A percentile compares a stretch with the other conserved stretches of the same genome.
These are phyloP conservation scores for Penicillium sp. DNA, from an alignment of 2,329 filamentous ascomycete species.

Conservation along the genomic window DNA sequence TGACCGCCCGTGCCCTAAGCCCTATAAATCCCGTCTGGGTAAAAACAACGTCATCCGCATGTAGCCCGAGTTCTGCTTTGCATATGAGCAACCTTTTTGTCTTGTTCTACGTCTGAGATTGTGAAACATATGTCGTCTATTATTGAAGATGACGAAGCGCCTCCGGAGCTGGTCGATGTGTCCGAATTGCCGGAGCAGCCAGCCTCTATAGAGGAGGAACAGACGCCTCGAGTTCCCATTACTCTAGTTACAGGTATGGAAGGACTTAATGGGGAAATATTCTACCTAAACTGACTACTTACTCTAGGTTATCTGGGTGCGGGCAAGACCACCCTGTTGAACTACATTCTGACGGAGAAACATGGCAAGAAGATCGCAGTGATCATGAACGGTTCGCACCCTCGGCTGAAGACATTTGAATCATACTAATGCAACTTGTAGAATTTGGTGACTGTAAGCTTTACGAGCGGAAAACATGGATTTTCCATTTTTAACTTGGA, in stretches of 20 bases:
- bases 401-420: not conserved
- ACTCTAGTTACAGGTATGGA: slow-evolving; percentile 47
- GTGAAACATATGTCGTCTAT: slow-evolving; percentile 15
- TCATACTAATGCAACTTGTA: slow-evolving; percentile 33
- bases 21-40: slow-evolving; percentile 23
- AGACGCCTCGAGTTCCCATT: slow-evolving; percentile 44
- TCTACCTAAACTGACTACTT: slow-evolving; percentile 1
- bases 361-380: slow-evolving; percentile 98
- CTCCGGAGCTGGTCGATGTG: slow-evolving; percentile 43
- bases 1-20: slow-evolving; percentile 33
- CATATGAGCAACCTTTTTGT: not conserved
- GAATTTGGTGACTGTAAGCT: slow-evolving; percentile 74
- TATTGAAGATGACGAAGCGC: slow-evolving; percentile 42
- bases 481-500: not conserved
- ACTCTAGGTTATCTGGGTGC: slow-evolving; percentile 79
- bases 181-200: slow-evolving; percentile 26
- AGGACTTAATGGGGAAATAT: not conserved
- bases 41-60: slow-evolving; percentile 23
- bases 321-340: slow-evolving; percentile 90
- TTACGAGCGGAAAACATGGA: not conserved
- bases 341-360: slow-evolving; percentile 89
- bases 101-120: not conserved
- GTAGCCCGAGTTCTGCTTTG: slow-evolving; percentile 1
- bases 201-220: slow-evolving; percentile 19
- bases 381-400: slow-evolving; percentile 73